Evolutionary conservation across 768 basidiomycete species (phyloP).

Genomic region (Mycena rebaudengoi): DNA sequence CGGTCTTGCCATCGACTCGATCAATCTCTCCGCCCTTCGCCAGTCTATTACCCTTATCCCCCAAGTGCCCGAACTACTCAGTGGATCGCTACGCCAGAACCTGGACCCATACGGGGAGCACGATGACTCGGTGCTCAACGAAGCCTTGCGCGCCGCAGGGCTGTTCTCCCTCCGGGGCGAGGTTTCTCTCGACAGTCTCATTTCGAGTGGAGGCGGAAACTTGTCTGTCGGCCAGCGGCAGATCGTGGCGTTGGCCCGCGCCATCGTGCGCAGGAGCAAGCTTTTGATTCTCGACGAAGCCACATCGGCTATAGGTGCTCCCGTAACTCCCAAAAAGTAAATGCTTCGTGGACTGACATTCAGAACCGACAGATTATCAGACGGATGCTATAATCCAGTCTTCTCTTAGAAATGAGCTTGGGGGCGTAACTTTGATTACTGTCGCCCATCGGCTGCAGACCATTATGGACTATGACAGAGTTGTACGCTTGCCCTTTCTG

Average conservation of each 20-base stretch:
- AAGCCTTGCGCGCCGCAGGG: constrained; percentile 57
- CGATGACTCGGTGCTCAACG: constrained; percentile 61
- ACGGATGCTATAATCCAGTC: constrained; percentile 67
- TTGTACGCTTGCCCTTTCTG: constrained; percentile 41
- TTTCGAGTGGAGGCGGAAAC: constrained; percentile 54
- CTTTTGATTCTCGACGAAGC: constrained; percentile 66
- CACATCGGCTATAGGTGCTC: constrained; percentile 54
- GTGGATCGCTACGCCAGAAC: constrained; percentile 64
- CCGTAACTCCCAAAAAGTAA: too few species aligned
- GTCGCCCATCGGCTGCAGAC: constrained; percentile 67
- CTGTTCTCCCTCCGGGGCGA: constrained; percentile 48
- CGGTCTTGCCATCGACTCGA: constrained; percentile 49
- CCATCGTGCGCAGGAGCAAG: constrained; percentile 65
- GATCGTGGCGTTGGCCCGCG: constrained; percentile 66
- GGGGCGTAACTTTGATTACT: constrained; percentile 59
- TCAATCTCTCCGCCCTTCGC: constrained; percentile 64
- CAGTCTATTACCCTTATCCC: constrained; percentile 68
- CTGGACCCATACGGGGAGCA: constrained; percentile 68
- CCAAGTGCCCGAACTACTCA: constrained; percentile 61
- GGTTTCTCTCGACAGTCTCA: constrained; percentile 54
- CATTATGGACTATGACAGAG: constrained; percentile 70
- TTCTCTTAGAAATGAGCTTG: constrained; percentile 57
- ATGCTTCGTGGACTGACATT: constrained; percentile 1
- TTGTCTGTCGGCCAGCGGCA: constrained; percentile 70
- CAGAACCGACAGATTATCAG: constrained; percentile 57